These are phyloP conservation scores for Venturia aucupariae DNA, from an alignment of 2,329 filamentous ascomycete species.

Conservation along the genomic window DNA sequence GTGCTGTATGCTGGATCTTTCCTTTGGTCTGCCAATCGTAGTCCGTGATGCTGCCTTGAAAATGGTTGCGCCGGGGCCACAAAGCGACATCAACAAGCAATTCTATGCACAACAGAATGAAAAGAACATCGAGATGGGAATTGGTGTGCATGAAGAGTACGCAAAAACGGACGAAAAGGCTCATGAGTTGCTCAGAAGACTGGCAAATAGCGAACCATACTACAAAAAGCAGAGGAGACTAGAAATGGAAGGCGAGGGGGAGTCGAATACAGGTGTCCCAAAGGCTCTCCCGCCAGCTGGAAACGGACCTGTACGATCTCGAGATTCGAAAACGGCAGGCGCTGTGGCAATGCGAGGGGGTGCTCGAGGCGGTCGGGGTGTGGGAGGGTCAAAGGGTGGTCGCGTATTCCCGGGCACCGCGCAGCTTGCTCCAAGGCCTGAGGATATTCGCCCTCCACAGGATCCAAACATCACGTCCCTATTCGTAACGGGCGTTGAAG, in stretches of 20 bases:
- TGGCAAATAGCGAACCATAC: conserved; percentile 91
- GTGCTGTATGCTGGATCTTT: conserved; percentile 96
- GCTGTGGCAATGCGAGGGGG: conserved; percentile 39
- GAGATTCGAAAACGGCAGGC: conserved; percentile 41
- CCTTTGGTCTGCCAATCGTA: conserved; percentile 88
- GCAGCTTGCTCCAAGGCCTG: conserved; percentile 67
- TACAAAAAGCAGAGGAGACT: conserved; percentile 78
- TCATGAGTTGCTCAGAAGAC: conserved; percentile 69
- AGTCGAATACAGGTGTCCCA: conserved; percentile 31
- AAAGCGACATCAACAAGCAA: conserved; percentile 88
- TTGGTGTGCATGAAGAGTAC: conserved; percentile 73
- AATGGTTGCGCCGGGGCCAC: conserved; percentile 90
- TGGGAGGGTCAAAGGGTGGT: conserved; percentile 30
- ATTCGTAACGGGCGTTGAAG: conserved; percentile 91
- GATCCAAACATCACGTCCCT: conserved; percentile 85
- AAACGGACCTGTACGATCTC: conserved; percentile 67
- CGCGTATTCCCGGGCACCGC: conserved; percentile 57
- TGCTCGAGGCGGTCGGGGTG: conserved; percentile 34
- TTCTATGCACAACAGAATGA: conserved; percentile 98
- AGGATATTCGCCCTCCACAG: conserved; percentile 76
- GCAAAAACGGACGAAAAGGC: conserved; percentile 97
- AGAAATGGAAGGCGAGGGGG: conserved; percentile 46
- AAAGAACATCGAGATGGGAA: conserved; percentile 85
- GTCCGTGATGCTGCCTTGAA: conserved; percentile 94
- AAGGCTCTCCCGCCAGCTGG: conserved; percentile 29